Percentiles rank a stretch among this genome's conserved stretches.
These are phyloP conservation scores for Cyathus olla DNA, from an alignment of 1,284 basidiomycete genomes.

Conservation along the genomic window DNA sequence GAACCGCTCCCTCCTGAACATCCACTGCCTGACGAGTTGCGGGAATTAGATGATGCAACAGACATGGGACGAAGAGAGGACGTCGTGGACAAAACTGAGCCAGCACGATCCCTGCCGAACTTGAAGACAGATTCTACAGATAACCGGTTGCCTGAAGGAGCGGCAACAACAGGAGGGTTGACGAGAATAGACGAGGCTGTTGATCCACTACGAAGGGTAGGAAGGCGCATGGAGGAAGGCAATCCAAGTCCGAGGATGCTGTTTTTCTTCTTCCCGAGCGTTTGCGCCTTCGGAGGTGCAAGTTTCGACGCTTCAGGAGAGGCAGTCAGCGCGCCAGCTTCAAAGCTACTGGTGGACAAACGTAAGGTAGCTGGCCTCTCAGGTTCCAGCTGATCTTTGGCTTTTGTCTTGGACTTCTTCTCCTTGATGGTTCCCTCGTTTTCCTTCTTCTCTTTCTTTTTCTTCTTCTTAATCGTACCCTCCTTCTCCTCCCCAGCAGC, in stretches of 20 bases:
- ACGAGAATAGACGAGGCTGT: constrained; percentile 34
- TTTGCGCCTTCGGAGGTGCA: constrained; percentile 20
- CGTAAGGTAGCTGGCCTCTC: constrained; percentile 48
- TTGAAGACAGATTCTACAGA: constrained; percentile 56
- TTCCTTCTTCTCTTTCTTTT: constrained; percentile 34
- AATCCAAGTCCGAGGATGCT: constrained; percentile 68
- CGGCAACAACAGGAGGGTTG: background rate
- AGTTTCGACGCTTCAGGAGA: constrained; percentile 41
- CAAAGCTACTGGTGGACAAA: constrained; percentile 72
- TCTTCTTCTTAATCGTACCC: constrained; percentile 46
- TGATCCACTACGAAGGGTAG: constrained; percentile 55
- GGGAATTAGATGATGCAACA: constrained; percentile 59
- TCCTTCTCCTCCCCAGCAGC: constrained; percentile 43
- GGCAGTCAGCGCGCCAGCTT: constrained; percentile 63
- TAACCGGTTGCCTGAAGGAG: constrained; percentile 40
- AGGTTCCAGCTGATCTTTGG: constrained; percentile 35
- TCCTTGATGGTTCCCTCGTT: constrained; percentile 5
- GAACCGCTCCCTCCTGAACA: constrained; percentile 5
- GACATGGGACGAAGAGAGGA: constrained; percentile 72
- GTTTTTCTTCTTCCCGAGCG: constrained; percentile 65
- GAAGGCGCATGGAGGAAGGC: constrained; percentile 56
- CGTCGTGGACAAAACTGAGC: constrained; percentile 35
- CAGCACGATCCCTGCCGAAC: constrained; percentile 32
- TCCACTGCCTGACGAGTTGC: constrained; percentile 54
- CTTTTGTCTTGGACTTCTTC: constrained; percentile 11